Conservation (phyloP, 2,329 filamentous ascomycete species). For the Fusarium avenaceum region DNA sequence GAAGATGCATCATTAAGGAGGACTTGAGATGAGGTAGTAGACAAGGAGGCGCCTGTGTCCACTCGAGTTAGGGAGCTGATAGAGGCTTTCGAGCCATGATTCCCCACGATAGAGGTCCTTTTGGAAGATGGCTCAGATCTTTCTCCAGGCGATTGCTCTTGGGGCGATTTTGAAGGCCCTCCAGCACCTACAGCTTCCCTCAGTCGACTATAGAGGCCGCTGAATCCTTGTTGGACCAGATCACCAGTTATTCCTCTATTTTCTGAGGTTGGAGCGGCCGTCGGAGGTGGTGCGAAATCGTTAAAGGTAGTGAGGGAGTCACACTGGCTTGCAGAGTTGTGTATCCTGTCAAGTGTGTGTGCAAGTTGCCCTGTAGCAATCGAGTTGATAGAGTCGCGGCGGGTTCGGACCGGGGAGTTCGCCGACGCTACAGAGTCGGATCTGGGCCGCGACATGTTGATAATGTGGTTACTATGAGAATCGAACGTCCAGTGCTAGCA, state of each 20-base stretch:
- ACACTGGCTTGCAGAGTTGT: constrained; percentile 87
- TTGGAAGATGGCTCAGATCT: constrained; percentile 56
- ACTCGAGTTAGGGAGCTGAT: constrained; percentile 58
- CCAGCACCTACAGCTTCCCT: constrained; percentile 83
- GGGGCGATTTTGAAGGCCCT: constrained; percentile 58
- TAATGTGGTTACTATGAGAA: constrained; percentile 7
- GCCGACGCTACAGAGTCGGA: constrained; percentile 49
- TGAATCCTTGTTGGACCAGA: constrained; percentile 85
- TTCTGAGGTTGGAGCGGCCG: constrained; percentile 70
- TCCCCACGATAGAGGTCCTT: constrained; percentile 58
- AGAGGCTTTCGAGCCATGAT: constrained; percentile 59
- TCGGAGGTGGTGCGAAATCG: constrained; percentile 83
- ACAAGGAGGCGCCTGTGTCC: constrained; percentile 55
- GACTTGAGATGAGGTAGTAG: constrained; percentile 51
- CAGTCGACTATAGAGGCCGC: constrained; percentile 88
- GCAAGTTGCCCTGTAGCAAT: constrained; percentile 77
- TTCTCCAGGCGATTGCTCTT: constrained; percentile 51
- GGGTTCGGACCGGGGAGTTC: constrained; percentile 53
- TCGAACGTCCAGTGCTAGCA: constrained; percentile 5
- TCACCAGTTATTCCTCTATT: constrained; percentile 79
- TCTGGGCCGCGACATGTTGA: constrained; percentile 49
- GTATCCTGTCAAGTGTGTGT: constrained; percentile 86
- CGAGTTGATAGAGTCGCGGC: constrained; percentile 58
- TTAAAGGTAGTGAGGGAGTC: constrained; percentile 92
- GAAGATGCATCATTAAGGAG: constrained; percentile 55